Evolutionary conservation across 805 yeast genomes (phyloP), one percentile per base, ranked within the genome.

Genomic region (Candida schatavii): DNA sequence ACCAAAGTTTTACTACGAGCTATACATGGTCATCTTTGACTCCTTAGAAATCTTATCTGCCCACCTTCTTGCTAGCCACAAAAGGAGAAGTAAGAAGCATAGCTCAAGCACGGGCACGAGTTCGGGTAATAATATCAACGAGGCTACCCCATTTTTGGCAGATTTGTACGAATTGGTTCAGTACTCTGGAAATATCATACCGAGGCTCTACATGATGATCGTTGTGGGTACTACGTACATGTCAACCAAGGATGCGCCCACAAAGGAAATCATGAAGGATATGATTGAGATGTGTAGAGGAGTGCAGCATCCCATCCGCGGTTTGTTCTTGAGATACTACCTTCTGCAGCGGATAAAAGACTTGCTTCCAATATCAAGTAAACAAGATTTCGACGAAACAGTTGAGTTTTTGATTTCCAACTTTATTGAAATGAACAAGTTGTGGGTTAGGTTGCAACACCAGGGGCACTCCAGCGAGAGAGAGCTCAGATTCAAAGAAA

Each of bases 241-340:
- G 83, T 69, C 85, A 5, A 73, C 82, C 7, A 76, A 83, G 1
- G 88, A 81, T 42, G 83, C 95, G 0, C 96, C 97, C 0, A 75
- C 80, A 27, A 78, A 78, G 54, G 98, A 89, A 49, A 84, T 93
- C 39, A 77, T 91, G 80, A 87, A 85, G 61, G 99, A 93, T 59
- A 85, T 93, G 95, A 83, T 91, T 54, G 99, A 93, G 62, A 93
- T 93, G 99, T 84, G 95, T 49, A 77, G 95, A 31, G 99, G 97
- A 13, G 96, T 91, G 2, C 99, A 93, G 62, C 91, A 88, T 56
- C 99, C 99, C 1, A 79, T 88, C 23, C 72, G 97, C 44, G 99
- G 99, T 2, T 68, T 93, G 46, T 93, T 93, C 59, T 67, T 93
- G 53, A 72, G 99, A 37, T 90, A 93, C 66, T 93, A 88, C 61